Conservation (phyloP, 2,329 filamentous ascomycete genomes). For the Trichoderma endophyticum region DNA sequence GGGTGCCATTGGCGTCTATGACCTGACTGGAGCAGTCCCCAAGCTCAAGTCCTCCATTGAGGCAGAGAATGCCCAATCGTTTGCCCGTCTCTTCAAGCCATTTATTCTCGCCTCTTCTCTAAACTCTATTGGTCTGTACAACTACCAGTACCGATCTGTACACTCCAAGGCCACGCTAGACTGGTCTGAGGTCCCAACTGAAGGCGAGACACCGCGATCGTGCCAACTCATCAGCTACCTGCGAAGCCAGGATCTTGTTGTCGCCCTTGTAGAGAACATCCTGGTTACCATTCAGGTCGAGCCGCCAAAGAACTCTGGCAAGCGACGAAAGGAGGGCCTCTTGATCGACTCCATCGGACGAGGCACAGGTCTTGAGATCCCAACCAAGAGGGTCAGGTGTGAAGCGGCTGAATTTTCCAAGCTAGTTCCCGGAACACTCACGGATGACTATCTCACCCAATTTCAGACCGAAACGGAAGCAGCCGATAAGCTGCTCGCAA, state of each 20-base stretch:
- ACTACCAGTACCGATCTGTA: conserved; percentile 64
- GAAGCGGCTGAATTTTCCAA: conserved; percentile 36
- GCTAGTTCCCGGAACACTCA: conserved; percentile 48
- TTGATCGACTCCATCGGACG: conserved; percentile 73
- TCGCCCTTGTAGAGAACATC: conserved; percentile 61
- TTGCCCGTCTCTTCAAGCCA: conserved; percentile 64
- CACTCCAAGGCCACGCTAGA: conserved; percentile 49
- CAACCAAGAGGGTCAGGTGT: conserved; percentile 33
- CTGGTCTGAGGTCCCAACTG: conserved; percentile 38
- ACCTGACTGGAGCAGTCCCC: conserved; percentile 61
- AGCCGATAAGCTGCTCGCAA: conserved; percentile 48
- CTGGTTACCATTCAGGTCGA: conserved; percentile 69
- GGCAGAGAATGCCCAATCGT: conserved; percentile 54
- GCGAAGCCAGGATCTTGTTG: conserved; percentile 61
- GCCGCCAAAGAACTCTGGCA: conserved; percentile 53
- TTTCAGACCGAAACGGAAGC: conserved; percentile 43
- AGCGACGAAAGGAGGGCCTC: conserved; percentile 58
- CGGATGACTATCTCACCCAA: conserved; percentile 47
- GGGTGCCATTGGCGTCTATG: conserved; percentile 57
- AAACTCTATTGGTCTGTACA: conserved; percentile 59
- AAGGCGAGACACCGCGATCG: conserved; percentile 34
- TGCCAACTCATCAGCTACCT: conserved; percentile 60
- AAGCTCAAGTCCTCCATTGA: conserved; percentile 55
- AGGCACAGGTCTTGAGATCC: conserved; percentile 45
- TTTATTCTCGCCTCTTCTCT: conserved; percentile 61